Conservation (phyloP, 805 yeast species). For the Yarrowia sp. region DNA sequence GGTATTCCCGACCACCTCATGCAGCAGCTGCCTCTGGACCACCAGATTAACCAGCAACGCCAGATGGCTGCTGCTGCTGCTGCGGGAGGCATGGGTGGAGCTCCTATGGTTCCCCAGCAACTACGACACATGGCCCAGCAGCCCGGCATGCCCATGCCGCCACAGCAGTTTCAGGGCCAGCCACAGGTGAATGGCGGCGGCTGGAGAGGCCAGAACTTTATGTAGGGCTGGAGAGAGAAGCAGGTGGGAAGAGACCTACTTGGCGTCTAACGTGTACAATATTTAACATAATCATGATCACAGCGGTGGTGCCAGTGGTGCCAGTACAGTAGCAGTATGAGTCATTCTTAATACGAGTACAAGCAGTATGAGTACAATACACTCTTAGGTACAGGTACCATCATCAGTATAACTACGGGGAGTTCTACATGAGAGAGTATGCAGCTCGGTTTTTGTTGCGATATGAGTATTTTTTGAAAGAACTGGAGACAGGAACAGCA, state of each 20-base stretch:
- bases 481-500: too few species aligned
- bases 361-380: too few species aligned
- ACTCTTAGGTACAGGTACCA: too few species aligned
- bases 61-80: constrained; percentile 29
- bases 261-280: constrained; percentile 4
- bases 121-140: not conserved
- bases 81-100: not conserved
- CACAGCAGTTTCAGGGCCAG: constrained; percentile 13
- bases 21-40: constrained; percentile 23
- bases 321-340: too few species aligned
- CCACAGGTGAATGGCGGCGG: not conserved
- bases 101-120: constrained; percentile 13
- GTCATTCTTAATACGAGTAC: too few species aligned
- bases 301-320: too few species aligned
- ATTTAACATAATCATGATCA: not conserved
- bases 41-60: constrained; percentile 31
- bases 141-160: constrained; percentile 7
- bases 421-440: too few species aligned
- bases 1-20: not conserved
- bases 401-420: too few species aligned
- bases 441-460: too few species aligned
- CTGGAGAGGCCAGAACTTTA: not conserved
- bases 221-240: not conserved
- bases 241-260: not conserved
- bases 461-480: too few species aligned